A percentile compares a stretch with the other conserved stretches of the same genome.
These are phyloP conservation scores for Cryptococcus sp. DNA, from an alignment of 1,284 basidiomycete species.

Conservation along the genomic window DNA sequence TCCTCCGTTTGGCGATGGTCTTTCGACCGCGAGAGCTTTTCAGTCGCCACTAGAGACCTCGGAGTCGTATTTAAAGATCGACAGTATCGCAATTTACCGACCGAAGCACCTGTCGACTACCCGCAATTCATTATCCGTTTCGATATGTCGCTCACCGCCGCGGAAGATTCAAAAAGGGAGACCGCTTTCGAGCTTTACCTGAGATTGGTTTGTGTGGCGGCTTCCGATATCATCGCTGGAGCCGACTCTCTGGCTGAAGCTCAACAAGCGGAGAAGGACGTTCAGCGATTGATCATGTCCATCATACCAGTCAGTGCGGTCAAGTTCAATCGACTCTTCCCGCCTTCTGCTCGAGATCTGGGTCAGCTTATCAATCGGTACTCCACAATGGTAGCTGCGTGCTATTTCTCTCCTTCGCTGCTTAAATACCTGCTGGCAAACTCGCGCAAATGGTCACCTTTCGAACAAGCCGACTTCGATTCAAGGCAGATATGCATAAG, in stretches of 20 bases:
- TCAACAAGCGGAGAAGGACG: conserved; percentile 56
- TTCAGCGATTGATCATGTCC: conserved; percentile 75
- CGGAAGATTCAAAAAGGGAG: conserved; percentile 60
- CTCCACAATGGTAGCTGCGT: conserved; percentile 71
- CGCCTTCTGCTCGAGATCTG: conserved; percentile 63
- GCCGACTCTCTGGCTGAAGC: conserved; percentile 45
- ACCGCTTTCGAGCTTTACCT: conserved; percentile 78
- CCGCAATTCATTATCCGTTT: conserved; percentile 72
- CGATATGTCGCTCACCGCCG: conserved; percentile 61
- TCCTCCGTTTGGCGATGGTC: conserved; percentile 74
- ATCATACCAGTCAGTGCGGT: conserved; percentile 68
- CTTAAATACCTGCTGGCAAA: conserved; percentile 60
- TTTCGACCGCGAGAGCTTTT: conserved; percentile 66
- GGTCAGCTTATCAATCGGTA: conserved; percentile 87
- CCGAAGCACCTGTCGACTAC: conserved; percentile 69
- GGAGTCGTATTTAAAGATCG: conserved; percentile 77
- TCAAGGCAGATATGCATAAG: conserved; percentile 73
- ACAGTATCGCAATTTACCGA: conserved; percentile 73
- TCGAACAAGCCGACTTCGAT: conserved; percentile 67
- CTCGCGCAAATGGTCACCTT: conserved; percentile 53
- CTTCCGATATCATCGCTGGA: conserved; percentile 46
- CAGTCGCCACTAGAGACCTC: conserved; percentile 63
- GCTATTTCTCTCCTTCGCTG: conserved; percentile 67
- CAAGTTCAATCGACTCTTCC: conserved; percentile 61
- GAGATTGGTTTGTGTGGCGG: conserved; percentile 52